phyloP scores from a whole-genome alignment of 371 early-diverging fungal species.

The Rhizopus sp. region DNA sequence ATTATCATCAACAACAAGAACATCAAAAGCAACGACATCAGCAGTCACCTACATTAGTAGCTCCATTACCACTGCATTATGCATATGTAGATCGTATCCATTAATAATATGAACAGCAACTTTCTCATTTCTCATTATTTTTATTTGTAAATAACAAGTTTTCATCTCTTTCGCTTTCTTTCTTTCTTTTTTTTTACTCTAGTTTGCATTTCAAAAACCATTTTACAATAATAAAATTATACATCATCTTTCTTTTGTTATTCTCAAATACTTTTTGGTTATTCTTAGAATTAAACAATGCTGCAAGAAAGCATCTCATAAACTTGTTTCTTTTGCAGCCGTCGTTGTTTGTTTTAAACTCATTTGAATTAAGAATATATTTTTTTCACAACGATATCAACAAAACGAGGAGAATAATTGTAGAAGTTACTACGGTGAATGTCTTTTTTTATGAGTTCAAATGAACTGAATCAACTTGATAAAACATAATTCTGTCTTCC shows the following conservation, averaged over 20 bases:
- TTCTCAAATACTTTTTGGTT: too few relatives aligned
- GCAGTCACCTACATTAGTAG: slow-evolving; percentile 22
- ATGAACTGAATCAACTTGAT: slow-evolving; percentile 15
- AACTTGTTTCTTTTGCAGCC: too few relatives aligned
- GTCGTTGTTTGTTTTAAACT: too few relatives aligned
- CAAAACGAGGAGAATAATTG: neutral
- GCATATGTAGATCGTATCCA: slow-evolving; percentile 22
- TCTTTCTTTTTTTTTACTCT: neutral
- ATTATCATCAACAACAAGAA: slow-evolving; percentile 3
- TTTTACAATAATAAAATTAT: neutral
- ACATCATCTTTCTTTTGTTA: slow-evolving; percentile 1
- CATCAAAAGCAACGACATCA: slow-evolving; percentile 1
- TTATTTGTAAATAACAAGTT: neutral
- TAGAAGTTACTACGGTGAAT: too few relatives aligned
- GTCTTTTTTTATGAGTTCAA: neutral
- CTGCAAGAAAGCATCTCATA: neutral
- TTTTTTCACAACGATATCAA: neutral
- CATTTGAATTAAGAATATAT: too few relatives aligned
- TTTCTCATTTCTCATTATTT: neutral
- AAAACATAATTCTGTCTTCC: slow-evolving; percentile 29
- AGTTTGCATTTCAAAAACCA: neutral
- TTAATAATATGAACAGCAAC: slow-evolving; percentile 4
- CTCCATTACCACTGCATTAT: slow-evolving; percentile 21
- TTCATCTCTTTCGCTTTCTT: too few relatives aligned
- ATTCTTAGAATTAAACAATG: neutral